Base-by-base conservation (phyloP, 805 yeast species). In the Saccharomycopsis guyanensis region DNA sequence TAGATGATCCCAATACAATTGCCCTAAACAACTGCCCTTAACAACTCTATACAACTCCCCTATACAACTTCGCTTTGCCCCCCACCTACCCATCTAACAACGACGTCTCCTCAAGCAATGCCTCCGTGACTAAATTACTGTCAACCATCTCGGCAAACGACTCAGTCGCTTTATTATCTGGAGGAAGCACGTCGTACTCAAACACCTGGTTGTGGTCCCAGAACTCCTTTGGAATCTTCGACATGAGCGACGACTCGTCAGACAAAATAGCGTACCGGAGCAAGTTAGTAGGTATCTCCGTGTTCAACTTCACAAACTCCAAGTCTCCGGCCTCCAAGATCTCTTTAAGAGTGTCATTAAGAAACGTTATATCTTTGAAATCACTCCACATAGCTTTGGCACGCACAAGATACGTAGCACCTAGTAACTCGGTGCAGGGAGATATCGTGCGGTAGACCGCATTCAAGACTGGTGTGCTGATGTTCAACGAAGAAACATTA, bases 161-260 rank as follows among this genome's bases (percentile, higher is more conserved):
- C 24, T 51, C 54, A 4, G 46, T 12, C 8, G 33, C 34, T 2
- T 19, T 20, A 32, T 37, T 61, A 16, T 55, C 56, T 1, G 94
- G 93, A 1, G 94, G 89, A 19, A 84, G 59, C 2, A 82, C 73
- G 60, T 84, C 94, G 57, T 73, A 84, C 54, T 84, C 94, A 56
- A 67, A 77, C 13, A 79, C 70, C 46, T 81, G 82, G 45, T 79
- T 70, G 22, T 72, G 59, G 1, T 72, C 71, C 84, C 87, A 84
- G 20, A 82, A 69, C 2, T 62, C 55, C 22, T 69, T 56, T 0
- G 94, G 94, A 20, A 83, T 68, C 53, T 75, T 73, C 1, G 86
- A 85, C 83, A 84, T 78, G 1, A 81, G 71, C 36, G 76, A 72
- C 20, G 76, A 77, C 59, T 83, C 93, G 15, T 83, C 85, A 0